These are phyloP conservation scores for Claviceps lovelessii DNA, from an alignment of 2,329 filamentous ascomycete genomes.

Conservation along the genomic window DNA sequence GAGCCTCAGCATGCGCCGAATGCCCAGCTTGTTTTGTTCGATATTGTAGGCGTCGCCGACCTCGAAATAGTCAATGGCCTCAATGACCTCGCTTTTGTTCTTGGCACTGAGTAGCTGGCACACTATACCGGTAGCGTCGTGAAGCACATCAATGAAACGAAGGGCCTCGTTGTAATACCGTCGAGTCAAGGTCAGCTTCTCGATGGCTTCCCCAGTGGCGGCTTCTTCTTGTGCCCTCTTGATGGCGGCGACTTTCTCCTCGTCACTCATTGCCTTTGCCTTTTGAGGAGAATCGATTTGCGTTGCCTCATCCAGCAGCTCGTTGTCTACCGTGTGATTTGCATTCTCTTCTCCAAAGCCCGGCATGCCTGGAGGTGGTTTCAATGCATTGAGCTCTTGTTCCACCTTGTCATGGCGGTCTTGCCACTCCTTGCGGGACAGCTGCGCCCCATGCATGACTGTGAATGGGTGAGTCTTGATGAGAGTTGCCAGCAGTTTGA, in stretches of 20 bases:
- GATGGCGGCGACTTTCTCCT: slow-evolving; percentile 58
- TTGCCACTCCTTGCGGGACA: slow-evolving; percentile 76
- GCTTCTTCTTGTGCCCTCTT: slow-evolving; percentile 75
- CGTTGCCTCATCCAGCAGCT: slow-evolving; percentile 77
- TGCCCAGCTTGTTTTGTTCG: slow-evolving; percentile 81
- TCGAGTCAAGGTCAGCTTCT: slow-evolving; percentile 72
- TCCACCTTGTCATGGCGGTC: slow-evolving; percentile 70
- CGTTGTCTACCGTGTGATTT: slow-evolving; percentile 59
- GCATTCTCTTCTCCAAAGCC: slow-evolving; percentile 44
- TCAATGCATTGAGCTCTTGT: slow-evolving; percentile 62
- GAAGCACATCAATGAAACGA: slow-evolving; percentile 82
- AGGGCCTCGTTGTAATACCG: slow-evolving; percentile 90
- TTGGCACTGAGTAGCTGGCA: slow-evolving; percentile 81
- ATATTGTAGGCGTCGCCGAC: slow-evolving; percentile 93
- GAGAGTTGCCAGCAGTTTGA: slow-evolving; percentile 76
- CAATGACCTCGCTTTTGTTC: slow-evolving; percentile 97
- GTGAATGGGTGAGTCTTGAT: slow-evolving; percentile 93
- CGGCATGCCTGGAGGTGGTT: slow-evolving; percentile 62
- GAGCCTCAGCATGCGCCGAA: slow-evolving; percentile 84
- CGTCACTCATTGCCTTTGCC: slow-evolving; percentile 56
- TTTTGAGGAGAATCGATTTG: slow-evolving; percentile 59
- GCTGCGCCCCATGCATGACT: slow-evolving; percentile 75
- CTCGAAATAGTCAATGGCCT: slow-evolving; percentile 97
- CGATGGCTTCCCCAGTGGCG: slow-evolving; percentile 75
- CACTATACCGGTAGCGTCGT: slow-evolving; percentile 65